phyloP scores from a whole-genome alignment of 768 basidiomycete species.

The Lentinula aciculospora region DNA sequence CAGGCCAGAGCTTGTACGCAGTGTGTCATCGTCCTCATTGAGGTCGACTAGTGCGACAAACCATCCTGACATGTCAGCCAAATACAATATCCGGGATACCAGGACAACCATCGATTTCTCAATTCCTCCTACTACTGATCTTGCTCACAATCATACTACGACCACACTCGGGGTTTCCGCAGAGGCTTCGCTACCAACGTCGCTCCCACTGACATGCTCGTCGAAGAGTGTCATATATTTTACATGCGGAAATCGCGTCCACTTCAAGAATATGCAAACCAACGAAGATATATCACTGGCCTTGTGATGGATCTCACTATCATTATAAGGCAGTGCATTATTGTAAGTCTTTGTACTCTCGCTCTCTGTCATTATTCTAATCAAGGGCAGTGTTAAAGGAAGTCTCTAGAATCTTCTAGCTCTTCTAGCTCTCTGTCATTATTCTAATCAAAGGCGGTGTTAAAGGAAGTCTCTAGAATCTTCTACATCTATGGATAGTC shows the following conservation, averaged over 20 bases:
- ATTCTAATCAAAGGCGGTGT: too few relatives aligned
- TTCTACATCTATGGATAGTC: too few relatives aligned
- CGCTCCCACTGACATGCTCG: conserved; percentile 33
- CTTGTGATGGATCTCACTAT: conserved; percentile 29
- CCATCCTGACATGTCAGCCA: conserved; percentile 30
- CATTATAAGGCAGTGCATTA: too few relatives aligned
- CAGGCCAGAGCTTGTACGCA: conserved; percentile 23
- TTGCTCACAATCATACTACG: too few relatives aligned
- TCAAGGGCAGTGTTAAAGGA: too few relatives aligned
- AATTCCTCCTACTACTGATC: conserved; percentile 12
- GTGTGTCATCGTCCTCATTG: conserved; percentile 26
- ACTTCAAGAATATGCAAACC: conserved; percentile 43
- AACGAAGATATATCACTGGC: conserved; percentile 35
- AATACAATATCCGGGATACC: conserved; percentile 25
- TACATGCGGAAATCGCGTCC: conserved; percentile 48
- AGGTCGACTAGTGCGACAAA: conserved; percentile 16
- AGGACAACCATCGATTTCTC: conserved; percentile 28
- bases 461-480: too few relatives aligned
- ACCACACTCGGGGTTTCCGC: neutral
- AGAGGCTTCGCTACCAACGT: neutral
- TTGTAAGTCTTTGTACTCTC: too few relatives aligned
- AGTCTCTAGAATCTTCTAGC: too few relatives aligned
- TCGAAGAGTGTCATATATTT: conserved; percentile 39
- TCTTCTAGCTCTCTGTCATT: too few relatives aligned
- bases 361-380: too few relatives aligned